phyloP scores from a whole-genome alignment of 1,284 basidiomycete genomes.

The Puccinia brachypodii region DNA sequence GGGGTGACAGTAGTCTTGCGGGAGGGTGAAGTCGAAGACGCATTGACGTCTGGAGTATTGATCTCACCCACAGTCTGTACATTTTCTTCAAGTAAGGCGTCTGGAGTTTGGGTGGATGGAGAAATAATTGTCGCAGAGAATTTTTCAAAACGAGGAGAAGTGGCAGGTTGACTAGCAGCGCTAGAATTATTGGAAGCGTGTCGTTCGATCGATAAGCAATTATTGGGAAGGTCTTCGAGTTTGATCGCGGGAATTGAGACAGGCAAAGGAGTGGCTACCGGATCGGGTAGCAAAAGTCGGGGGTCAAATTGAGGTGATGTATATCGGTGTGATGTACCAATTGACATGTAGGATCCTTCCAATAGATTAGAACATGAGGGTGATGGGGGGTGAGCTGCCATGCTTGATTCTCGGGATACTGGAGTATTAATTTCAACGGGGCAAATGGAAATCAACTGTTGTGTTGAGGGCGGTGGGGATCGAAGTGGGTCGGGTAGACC shows the following conservation, averaged over 20 bases:
- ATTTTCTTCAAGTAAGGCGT: constrained; percentile 23
- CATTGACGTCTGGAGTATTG: not conserved
- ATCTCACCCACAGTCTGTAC: constrained; percentile 1
- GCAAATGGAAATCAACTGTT: not conserved
- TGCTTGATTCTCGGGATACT: constrained; percentile 32
- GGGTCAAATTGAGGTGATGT: constrained; percentile 4
- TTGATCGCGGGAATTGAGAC: constrained; percentile 32
- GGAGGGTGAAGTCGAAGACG: not conserved
- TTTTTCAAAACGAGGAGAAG: constrained; percentile 27
- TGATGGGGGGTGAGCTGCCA: constrained; percentile 37
- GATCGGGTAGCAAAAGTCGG: constrained; percentile 29
- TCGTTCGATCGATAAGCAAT: constrained; percentile 16
- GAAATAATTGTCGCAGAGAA: not conserved
- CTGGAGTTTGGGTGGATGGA: not conserved
- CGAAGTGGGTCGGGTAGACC: constrained; percentile 39
- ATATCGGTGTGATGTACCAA: constrained; percentile 17
- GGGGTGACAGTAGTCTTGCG: not conserved
- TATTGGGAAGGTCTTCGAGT: constrained; percentile 27
- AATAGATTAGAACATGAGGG: constrained; percentile 19
- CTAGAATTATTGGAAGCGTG: constrained; percentile 22
- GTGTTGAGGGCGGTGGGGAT: constrained; percentile 29
- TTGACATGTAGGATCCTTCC: constrained; percentile 4
- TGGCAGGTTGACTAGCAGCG: constrained; percentile 30
- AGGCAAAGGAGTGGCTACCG: constrained; percentile 30
- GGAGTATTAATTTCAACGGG: not conserved